Conservation (phyloP, 2,329 filamentous ascomycete genomes). For the Epichloe brachyelytri region DNA sequence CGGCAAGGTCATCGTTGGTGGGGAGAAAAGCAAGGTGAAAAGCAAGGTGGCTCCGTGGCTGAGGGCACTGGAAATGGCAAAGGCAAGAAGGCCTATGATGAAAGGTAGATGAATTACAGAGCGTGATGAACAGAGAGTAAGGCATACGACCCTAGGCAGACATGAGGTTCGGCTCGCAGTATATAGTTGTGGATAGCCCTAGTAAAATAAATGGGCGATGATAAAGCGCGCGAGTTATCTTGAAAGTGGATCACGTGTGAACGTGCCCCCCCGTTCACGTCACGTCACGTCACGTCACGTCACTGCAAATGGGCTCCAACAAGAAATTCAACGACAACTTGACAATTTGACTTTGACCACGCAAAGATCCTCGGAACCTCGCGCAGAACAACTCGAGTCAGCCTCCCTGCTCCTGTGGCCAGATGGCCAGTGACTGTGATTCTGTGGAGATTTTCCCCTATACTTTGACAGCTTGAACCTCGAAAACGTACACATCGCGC, state of each 20-base stretch:
- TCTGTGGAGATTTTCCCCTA: too few relatives aligned
- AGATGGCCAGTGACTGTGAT: background rate
- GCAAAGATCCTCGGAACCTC: background rate
- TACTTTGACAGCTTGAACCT: background rate
- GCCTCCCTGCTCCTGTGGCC: background rate
- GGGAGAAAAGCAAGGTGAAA: slow-evolving; percentile 32
- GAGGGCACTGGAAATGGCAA: slow-evolving; percentile 12
- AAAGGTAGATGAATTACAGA: slow-evolving; percentile 2
- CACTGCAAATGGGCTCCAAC: background rate
- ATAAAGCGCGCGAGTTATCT: too few relatives aligned
- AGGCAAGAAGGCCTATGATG: slow-evolving; percentile 10
- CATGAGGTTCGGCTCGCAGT: too few relatives aligned
- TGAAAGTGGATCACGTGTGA: slow-evolving; percentile 1
- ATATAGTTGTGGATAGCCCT: too few relatives aligned
- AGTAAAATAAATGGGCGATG: too few relatives aligned
- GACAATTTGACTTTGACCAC: background rate
- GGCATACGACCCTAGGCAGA: too few relatives aligned
- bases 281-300: background rate
- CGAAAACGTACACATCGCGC: background rate
- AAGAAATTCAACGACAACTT: background rate
- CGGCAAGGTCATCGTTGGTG: slow-evolving; percentile 61
- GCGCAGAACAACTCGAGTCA: background rate
- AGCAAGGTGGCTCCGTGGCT: slow-evolving; percentile 9
- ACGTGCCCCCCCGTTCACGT: background rate
- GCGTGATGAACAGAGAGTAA: too few relatives aligned